phyloP scores from a whole-genome alignment of 2,329 filamentous ascomycete genomes.

The Sarocladium oryzae region DNA sequence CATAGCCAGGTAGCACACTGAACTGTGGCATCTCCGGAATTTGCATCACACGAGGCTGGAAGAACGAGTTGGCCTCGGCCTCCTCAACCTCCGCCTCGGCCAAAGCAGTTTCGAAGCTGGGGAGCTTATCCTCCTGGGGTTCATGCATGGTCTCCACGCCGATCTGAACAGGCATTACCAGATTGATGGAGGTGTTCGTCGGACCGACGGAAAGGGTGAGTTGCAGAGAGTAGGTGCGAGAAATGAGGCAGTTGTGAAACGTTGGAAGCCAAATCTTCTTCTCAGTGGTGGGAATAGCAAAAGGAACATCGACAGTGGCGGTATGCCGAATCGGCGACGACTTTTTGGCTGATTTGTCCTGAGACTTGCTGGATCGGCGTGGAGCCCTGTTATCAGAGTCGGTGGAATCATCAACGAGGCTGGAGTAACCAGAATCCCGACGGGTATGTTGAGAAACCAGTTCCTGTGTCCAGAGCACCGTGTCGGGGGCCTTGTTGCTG shows the following conservation, averaged over 20 bases:
- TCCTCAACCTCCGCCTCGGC: conserved; percentile 34
- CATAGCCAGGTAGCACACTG: conserved; percentile 33
- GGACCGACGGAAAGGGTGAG: conserved; percentile 37
- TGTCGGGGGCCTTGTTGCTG: conserved; percentile 26
- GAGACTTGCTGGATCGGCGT: conserved; percentile 8
- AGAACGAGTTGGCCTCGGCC: conserved; percentile 34
- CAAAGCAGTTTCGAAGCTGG: conserved; percentile 44
- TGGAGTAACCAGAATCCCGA: conserved; percentile 49
- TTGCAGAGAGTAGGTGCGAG: conserved; percentile 47
- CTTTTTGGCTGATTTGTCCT: conserved; percentile 19
- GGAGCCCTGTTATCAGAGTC: conserved; percentile 23
- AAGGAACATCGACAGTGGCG: conserved; percentile 38
- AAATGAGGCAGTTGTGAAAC: conserved; percentile 52
- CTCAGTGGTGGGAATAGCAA: conserved; percentile 39
- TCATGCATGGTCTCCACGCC: conserved; percentile 34
- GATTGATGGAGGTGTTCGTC: conserved; percentile 34
- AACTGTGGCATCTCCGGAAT: conserved; percentile 27
- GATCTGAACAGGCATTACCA: conserved; percentile 46
- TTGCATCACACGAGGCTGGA: conserved; percentile 34
- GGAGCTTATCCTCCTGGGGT: conserved; percentile 28
- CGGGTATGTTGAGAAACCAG: conserved; percentile 24
- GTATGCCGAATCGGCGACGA: conserved; percentile 30
- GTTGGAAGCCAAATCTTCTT: conserved; percentile 48
- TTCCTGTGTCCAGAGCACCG: conserved; percentile 35
- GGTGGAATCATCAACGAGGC: conserved; percentile 27